phyloP scores from a whole-genome alignment of 2,329 filamentous ascomycete species.

The Alternaria sp. region DNA sequence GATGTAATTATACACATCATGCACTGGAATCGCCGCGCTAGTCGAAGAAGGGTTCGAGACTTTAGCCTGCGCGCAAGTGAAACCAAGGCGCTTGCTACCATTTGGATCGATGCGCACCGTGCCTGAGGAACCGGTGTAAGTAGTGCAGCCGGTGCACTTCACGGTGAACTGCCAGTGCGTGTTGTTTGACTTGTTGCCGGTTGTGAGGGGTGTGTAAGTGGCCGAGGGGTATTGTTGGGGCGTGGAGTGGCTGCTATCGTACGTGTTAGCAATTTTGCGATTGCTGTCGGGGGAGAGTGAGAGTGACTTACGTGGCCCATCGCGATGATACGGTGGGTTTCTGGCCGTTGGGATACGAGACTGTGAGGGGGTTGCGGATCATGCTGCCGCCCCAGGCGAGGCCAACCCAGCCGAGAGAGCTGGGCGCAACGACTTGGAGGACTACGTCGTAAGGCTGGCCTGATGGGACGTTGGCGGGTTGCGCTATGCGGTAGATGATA shows the following conservation, averaged over 20 bases:
- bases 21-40: conserved; percentile 34
- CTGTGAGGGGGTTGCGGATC: conserved; percentile 44
- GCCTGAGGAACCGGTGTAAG: conserved; percentile 30
- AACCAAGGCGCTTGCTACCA: conserved; percentile 33
- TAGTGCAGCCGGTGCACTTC: conserved; percentile 44
- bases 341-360: conserved; percentile 41
- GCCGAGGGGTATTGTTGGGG: conserved; percentile 38
- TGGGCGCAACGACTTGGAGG: conserved; percentile 41
- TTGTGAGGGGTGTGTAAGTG: conserved; percentile 33
- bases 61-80: conserved; percentile 34
- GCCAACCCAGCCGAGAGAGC: conserved; percentile 41
- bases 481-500: conserved; percentile 43
- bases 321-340: conserved; percentile 39
- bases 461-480: conserved; percentile 32
- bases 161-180: conserved; percentile 47
- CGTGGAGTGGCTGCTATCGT: conserved; percentile 33
- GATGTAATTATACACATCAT: conserved; percentile 44
- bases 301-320: conserved; percentile 42
- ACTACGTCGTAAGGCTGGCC: conserved; percentile 39
- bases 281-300: no score
- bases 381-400: conserved; percentile 46
- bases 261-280: not conserved
- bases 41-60: conserved; percentile 34
- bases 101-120: conserved; percentile 31
- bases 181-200: conserved; percentile 41